Percentiles rank a stretch among this genome's conserved stretches.
phyloP scores from a whole-genome alignment of 1,284 basidiomycete species.

The Marasmius oreades region DNA sequence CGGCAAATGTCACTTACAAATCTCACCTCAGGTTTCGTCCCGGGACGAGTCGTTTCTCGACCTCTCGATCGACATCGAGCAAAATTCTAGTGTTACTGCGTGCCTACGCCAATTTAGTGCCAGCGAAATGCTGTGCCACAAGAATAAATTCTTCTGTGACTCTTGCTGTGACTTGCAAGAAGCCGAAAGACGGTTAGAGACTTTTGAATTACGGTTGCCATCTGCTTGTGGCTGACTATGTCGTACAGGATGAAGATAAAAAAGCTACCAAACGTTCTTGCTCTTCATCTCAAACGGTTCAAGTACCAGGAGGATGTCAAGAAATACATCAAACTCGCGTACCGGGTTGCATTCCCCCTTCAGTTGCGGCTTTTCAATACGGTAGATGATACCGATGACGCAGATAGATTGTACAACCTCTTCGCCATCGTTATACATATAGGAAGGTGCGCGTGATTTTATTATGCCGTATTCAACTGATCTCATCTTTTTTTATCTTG shows the following conservation, averaged over 20 bases:
- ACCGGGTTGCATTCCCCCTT: slow-evolving; percentile 94
- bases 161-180: slow-evolving; percentile 95
- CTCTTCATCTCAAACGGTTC: slow-evolving; percentile 96
- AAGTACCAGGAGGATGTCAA: slow-evolving; percentile 92
- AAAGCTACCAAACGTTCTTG: slow-evolving; percentile 89
- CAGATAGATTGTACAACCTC: slow-evolving; percentile 87
- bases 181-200: slow-evolving; percentile 87
- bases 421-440: slow-evolving; percentile 98
- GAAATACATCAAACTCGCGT: slow-evolving; percentile 91
- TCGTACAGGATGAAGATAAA: slow-evolving; percentile 92
- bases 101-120: slow-evolving; percentile 96
- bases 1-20: slow-evolving; percentile 8
- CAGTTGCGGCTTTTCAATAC: slow-evolving; percentile 96
- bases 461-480: slow-evolving; percentile 13
- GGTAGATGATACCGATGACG: slow-evolving; percentile 88
- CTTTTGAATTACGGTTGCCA: slow-evolving; percentile 5
- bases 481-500: slow-evolving; percentile 11
- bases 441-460: slow-evolving; percentile 70
- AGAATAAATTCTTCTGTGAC: slow-evolving; percentile 99
- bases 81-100: slow-evolving; percentile 93
- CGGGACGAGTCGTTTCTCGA: slow-evolving; percentile 97
- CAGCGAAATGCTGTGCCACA: slow-evolving; percentile 96
- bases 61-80: slow-evolving; percentile 96
- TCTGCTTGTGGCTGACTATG: slow-evolving; percentile 4
- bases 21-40: slow-evolving; percentile 70